Evolutionary conservation across 768 basidiomycete genomes (phyloP).

Genomic region (Podaxis sp.): DNA sequence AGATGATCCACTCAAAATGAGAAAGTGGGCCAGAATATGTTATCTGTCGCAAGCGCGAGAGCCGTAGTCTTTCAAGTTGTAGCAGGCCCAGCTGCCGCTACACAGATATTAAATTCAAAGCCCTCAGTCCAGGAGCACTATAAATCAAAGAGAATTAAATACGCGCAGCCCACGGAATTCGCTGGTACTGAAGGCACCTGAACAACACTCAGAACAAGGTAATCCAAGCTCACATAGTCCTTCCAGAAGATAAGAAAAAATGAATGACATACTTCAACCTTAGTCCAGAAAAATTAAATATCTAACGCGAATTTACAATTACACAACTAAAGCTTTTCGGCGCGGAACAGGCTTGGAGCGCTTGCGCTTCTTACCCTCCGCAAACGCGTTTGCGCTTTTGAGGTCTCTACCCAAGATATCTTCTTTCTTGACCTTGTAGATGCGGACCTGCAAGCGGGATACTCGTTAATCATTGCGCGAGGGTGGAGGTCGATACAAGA

Average conservation of each 20-base stretch:
- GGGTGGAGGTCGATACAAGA: not conserved
- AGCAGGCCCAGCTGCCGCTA: too few relatives aligned
- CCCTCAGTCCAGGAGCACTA: too few relatives aligned
- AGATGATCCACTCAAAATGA: too few relatives aligned
- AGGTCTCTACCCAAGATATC: constrained; percentile 89
- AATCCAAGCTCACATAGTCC: too few relatives aligned
- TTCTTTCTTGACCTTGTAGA: constrained; percentile 94
- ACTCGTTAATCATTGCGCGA: constrained; percentile 8
- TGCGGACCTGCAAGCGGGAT: constrained; percentile 60
- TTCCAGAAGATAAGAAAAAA: not conserved
- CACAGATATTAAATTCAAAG: too few relatives aligned
- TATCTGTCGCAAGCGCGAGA: too few relatives aligned
- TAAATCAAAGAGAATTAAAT: too few relatives aligned
- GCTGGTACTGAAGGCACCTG: too few relatives aligned
- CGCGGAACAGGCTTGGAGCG: constrained; percentile 66
- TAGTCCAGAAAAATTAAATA: constrained; percentile 13
- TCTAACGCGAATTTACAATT: constrained; percentile 8
- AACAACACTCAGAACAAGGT: too few relatives aligned
- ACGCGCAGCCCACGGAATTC: too few relatives aligned
- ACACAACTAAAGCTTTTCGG: constrained; percentile 50
- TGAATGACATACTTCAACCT: not conserved
- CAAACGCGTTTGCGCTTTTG: constrained; percentile 84
- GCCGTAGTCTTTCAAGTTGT: too few relatives aligned
- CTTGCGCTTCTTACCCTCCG: constrained; percentile 87
- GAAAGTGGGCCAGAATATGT: too few relatives aligned